Evolutionary conservation across 192 early-diverging fungal species (phyloP).

Genomic region (Backusella westeae): DNA sequence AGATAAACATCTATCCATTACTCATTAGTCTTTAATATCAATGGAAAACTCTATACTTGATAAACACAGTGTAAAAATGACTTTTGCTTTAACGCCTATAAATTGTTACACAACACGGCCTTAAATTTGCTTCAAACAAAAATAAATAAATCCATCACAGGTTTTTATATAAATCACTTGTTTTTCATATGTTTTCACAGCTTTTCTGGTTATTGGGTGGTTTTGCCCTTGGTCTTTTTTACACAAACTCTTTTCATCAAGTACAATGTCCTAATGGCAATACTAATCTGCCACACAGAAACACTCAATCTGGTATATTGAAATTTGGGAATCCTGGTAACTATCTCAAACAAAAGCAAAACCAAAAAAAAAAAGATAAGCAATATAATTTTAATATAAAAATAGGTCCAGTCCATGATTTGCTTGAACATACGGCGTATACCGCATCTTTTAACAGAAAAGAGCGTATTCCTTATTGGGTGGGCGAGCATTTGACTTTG

Average conservation of each 20-base stretch:
- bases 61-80: background rate
- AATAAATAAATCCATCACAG: background rate
- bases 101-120: background rate
- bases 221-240: background rate
- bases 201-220: background rate
- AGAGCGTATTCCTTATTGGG: slow-evolving; percentile 40
- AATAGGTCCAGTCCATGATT: slow-evolving; percentile 68
- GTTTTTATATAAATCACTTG: background rate
- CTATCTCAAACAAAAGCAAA: background rate
- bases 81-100: background rate
- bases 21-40: no score
- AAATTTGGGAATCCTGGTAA: slow-evolving; percentile 35
- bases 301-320: slow-evolving; percentile 9
- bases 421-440: slow-evolving; percentile 63
- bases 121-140: background rate
- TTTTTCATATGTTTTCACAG: background rate
- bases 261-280: background rate
- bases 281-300: background rate
- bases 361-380: background rate
- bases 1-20: no score
- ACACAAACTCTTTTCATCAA: background rate
- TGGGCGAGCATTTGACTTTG: slow-evolving; percentile 3
- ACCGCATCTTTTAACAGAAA: slow-evolving; percentile 65
- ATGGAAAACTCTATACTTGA: background rate
- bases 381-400: background rate